Base-by-base conservation (phyloP, 1,139 yeast species). In the Spathaspora sp. region DNA sequence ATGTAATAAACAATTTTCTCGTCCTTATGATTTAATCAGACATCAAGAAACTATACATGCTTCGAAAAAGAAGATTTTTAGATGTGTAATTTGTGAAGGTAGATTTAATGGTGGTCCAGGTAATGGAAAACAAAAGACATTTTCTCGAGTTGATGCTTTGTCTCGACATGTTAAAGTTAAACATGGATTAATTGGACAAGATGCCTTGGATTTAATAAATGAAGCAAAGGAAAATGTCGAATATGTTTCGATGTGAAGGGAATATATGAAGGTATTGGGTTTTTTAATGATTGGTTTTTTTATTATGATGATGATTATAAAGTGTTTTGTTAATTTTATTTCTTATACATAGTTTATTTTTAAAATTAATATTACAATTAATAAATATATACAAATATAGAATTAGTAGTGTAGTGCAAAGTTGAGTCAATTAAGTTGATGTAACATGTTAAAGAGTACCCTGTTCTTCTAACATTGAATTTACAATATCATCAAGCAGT, bases 141-240 rank as follows among this genome's bases (percentile, higher is more conserved):
- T 74, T 50, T 71, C 77, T 4, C 62, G 80, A 57, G 78, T 77
- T 45, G 80, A 74, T 62, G 80, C 80, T 1, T 70, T 74, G 52
- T 72, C 78, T 1, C 65, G 80, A 51, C 80, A 74, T 54, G 73
- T 74, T 42, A 74, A 74, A 53, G 78, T 74, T 25, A 74, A 74
- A 56, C 80, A 74, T 58, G 74, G 72, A n/a, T 61, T 74, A 48
- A 68, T 65, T 29, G 80, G 80, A 16, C 59, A 70, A 47, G 78
- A 74, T 47, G 80, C 80, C 2, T 58, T 81, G 49, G 81, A 81
- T 46, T 81, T 87, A 41, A 83, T 86, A 55, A 83, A 84, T 57
- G 82, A 76, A 55, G 95, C 95, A 11, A 86, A 86, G 64, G 86
- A 80, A 55, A 81, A 86, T 60, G 89, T 86, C 45, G 93, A 86